Percentiles rank a stretch among this genome's conserved stretches.
phyloP scores from a whole-genome alignment of 345 rosid species.

The Nephelium lappaceum region DNA sequence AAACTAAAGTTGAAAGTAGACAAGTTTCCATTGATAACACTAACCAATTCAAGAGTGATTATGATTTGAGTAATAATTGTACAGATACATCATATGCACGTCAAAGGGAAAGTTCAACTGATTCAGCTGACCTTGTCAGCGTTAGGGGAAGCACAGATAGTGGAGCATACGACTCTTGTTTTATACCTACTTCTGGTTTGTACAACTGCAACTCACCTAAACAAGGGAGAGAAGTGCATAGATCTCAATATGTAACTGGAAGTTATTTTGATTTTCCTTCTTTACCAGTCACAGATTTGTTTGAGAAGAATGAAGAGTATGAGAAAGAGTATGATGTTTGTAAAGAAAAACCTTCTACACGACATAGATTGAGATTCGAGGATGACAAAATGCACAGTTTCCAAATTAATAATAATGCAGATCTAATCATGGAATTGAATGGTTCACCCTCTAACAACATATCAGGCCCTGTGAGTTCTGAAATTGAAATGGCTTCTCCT shows the following conservation, averaged over 20 bases:
- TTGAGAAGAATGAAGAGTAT: slow-evolving; percentile 61
- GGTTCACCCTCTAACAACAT: slow-evolving; percentile 42
- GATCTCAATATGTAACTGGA: slow-evolving; percentile 45
- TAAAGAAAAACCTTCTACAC: slow-evolving; percentile 43
- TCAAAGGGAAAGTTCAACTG: slow-evolving; percentile 59
- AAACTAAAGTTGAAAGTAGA: slow-evolving; percentile 45
- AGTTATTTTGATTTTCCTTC: slow-evolving; percentile 66
- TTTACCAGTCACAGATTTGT: slow-evolving; percentile 73
- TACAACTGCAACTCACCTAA: slow-evolving; percentile 42
- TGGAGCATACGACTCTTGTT: slow-evolving; percentile 53
- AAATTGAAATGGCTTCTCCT: slow-evolving; percentile 55
- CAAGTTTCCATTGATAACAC: slow-evolving; percentile 42
- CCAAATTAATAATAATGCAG: slow-evolving; percentile 72
- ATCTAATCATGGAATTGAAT: slow-evolving; percentile 65
- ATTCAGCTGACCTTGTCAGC: slow-evolving; percentile 60
- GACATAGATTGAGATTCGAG: slow-evolving; percentile 41
- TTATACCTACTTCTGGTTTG: slow-evolving; percentile 44
- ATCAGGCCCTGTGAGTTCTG: slow-evolving; percentile 39
- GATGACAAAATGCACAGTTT: slow-evolving; percentile 77
- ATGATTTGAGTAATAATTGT: slow-evolving; percentile 55
- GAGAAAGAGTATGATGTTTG: slow-evolving; percentile 42
- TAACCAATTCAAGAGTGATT: slow-evolving; percentile 44
- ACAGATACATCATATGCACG: slow-evolving; percentile 46
- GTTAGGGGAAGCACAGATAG: slow-evolving; percentile 59
- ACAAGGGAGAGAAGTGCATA: slow-evolving; percentile 33